Percentiles rank a stretch among this genome's conserved stretches.
Conservation (phyloP, 768 basidiomycete genomes). For the Xanthoconium purpureum region DNA sequence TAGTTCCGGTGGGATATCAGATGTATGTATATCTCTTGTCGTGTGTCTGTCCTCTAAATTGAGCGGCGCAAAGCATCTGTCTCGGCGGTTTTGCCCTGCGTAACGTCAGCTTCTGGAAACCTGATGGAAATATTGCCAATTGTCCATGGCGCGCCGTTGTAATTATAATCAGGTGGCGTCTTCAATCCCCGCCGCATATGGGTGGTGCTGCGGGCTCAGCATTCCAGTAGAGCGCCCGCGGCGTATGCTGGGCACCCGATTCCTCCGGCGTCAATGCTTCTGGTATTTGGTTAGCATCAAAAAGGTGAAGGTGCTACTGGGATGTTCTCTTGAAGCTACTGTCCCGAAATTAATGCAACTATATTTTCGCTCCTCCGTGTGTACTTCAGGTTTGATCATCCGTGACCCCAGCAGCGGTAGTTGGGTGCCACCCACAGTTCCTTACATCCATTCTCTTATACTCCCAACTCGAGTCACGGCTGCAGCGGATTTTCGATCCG, state of each 20-base stretch:
- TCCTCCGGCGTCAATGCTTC: neutral
- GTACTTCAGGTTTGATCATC: neutral
- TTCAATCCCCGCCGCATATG: neutral
- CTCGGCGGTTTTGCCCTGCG: neutral
- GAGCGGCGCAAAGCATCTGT: conserved; percentile 4
- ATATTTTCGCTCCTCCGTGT: neutral
- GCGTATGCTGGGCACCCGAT: neutral
- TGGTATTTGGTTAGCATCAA: no score
- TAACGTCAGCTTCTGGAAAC: neutral
- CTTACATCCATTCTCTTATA: no score
- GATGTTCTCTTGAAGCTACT: neutral
- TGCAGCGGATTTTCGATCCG: no score
- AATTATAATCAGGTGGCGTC: neutral
- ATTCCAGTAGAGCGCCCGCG: neutral
- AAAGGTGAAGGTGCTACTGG: neutral
- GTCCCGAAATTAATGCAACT: neutral
- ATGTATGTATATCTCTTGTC: neutral
- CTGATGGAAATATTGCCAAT: neutral
- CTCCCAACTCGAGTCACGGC: no score
- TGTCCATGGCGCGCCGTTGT: neutral
- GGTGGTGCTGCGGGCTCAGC: neutral
- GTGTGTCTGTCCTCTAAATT: conserved; percentile 3
- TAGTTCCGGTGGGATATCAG: neutral
- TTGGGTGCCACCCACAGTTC: no score
- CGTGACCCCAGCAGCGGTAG: no score